Evolutionary conservation across 2,329 filamentous ascomycete species (phyloP).

Genomic region (Fusarium algeriense): DNA sequence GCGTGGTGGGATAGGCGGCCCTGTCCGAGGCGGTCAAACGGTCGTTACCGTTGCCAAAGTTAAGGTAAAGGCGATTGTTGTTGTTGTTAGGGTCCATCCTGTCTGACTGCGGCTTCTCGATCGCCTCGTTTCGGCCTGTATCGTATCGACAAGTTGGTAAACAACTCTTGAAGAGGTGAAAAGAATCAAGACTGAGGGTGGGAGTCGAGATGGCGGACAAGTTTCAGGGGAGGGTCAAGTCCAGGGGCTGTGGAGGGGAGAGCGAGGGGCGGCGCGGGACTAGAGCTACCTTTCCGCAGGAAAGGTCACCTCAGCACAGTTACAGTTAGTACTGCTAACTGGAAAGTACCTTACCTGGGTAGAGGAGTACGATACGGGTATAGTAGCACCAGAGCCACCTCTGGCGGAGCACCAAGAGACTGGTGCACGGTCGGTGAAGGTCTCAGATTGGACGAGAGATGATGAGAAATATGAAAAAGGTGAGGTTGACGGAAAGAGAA

Average conservation of each 20-base stretch:
- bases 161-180: constrained; percentile 14
- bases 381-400: constrained; percentile 33
- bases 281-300: constrained; percentile 15
- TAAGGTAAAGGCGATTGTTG: constrained; percentile 74
- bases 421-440: constrained; percentile 12
- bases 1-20: constrained; percentile 85
- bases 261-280: constrained; percentile 39
- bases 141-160: constrained; percentile 36
- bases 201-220: constrained; percentile 43
- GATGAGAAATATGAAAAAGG: neutral
- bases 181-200: constrained; percentile 34
- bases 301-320: neutral
- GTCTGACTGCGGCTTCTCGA: constrained; percentile 24
- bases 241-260: constrained; percentile 44
- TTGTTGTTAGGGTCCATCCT: constrained; percentile 69
- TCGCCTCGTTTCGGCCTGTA: constrained; percentile 37
- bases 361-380: constrained; percentile 4
- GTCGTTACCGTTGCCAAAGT: constrained; percentile 75
- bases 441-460: constrained; percentile 9
- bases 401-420: constrained; percentile 29
- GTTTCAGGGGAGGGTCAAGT: constrained; percentile 46
- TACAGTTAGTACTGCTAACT: constrained; percentile 5
- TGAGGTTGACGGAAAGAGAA: neutral
- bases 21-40: constrained; percentile 73
- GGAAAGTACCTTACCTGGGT: neutral